phyloP scores from a whole-genome alignment of 805 yeast species.

The Spencermartinsiella europaea region DNA sequence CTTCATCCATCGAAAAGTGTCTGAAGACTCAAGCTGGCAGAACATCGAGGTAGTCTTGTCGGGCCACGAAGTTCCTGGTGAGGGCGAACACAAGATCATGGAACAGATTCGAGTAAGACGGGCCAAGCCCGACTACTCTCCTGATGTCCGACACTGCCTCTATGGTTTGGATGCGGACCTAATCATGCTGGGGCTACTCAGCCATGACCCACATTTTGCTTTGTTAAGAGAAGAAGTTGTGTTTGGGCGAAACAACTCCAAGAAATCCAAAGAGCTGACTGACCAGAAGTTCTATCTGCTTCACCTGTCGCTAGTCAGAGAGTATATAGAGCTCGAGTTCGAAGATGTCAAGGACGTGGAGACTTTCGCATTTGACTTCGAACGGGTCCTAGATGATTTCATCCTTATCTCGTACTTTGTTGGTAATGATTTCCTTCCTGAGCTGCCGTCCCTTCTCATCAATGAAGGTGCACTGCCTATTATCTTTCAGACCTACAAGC shows the following conservation, averaged over 20 bases:
- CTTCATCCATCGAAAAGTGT: conserved; percentile 80
- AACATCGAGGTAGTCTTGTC: conserved; percentile 68
- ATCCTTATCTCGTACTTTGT: conserved; percentile 88
- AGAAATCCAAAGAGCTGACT: conserved; percentile 45
- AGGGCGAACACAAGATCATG: conserved; percentile 98
- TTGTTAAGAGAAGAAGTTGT: conserved; percentile 91
- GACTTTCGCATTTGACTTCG: conserved; percentile 71
- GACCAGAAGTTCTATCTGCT: conserved; percentile 77
- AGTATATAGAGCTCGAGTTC: conserved; percentile 84
- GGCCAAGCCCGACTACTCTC: conserved; percentile 66
- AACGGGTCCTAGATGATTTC: conserved; percentile 85
- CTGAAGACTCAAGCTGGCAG: conserved; percentile 85
- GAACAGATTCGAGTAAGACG: conserved; percentile 76
- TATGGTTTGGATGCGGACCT: conserved; percentile 96
- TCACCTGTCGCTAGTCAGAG: conserved; percentile 84
- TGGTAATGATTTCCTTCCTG: conserved; percentile 97
- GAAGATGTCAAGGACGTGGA: conserved; percentile 58
- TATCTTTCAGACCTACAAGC: conserved; percentile 80
- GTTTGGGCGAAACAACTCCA: conserved; percentile 53
- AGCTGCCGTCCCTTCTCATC: conserved; percentile 86
- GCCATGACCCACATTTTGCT: conserved; percentile 95
- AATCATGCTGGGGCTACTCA: conserved; percentile 84
- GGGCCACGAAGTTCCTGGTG: conserved; percentile 97
- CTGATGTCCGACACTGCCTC: conserved; percentile 85
- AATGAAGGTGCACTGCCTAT: conserved; percentile 97